These are phyloP conservation scores for Vitis rupestris DNA, from an alignment of 164 flowering plant species.

Conservation along the genomic window DNA sequence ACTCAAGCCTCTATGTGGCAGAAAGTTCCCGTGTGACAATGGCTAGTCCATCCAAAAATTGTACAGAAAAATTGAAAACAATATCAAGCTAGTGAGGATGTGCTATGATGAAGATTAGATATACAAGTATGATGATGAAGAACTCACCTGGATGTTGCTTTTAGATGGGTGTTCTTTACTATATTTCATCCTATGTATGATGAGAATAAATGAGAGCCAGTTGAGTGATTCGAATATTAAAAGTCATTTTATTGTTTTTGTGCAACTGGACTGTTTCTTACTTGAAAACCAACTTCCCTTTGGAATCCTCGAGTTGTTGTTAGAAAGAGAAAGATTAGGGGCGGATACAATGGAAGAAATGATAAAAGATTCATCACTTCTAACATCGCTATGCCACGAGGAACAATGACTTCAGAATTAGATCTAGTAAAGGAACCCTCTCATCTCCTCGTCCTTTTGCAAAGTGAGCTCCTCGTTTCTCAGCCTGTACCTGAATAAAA, in stretches of 20 bases:
- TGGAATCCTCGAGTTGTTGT: background rate
- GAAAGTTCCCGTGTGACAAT: too few species aligned
- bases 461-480: too few species aligned
- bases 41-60: too few species aligned
- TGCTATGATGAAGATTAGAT: background rate
- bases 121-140: background rate
- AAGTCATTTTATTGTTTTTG: background rate
- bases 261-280: constrained; percentile 7
- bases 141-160: background rate
- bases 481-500: too few species aligned
- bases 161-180: background rate
- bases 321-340: background rate
- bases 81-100: background rate
- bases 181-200: background rate
- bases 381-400: too few species aligned
- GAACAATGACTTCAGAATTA: too few species aligned
- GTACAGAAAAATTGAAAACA: too few species aligned
- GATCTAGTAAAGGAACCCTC: too few species aligned
- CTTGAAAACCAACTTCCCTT: constrained; percentile 17
- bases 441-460: too few species aligned
- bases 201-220: too few species aligned
- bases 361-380: background rate
- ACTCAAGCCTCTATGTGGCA: too few species aligned
- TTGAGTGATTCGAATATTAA: background rate
- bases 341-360: background rate